Percentiles rank a stretch among this genome's conserved stretches.
Evolutionary conservation across 2,329 filamentous ascomycete genomes (phyloP).

Genomic region (Clarireedia homoeocarpa): DNA sequence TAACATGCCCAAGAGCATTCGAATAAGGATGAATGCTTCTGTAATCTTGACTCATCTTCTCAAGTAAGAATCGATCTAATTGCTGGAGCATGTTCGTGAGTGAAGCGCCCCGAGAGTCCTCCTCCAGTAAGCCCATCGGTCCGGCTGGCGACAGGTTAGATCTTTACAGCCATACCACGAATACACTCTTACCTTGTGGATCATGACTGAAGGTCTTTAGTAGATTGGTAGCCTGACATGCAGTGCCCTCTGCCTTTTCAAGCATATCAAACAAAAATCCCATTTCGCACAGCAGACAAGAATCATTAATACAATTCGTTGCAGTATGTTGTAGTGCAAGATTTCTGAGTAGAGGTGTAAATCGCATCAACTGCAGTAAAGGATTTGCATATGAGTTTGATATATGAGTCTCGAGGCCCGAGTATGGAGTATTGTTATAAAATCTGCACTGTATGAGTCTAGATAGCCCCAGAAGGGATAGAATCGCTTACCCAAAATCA

Average conservation of each 20-base stretch:
- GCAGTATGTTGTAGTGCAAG: slow-evolving; percentile 83
- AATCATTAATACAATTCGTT: slow-evolving; percentile 71
- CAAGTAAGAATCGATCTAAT: slow-evolving; percentile 76
- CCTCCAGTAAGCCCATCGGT: slow-evolving; percentile 75
- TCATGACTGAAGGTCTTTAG: slow-evolving; percentile 82
- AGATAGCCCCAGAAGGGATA: not conserved
- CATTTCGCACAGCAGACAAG: slow-evolving; percentile 85
- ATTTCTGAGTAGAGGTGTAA: slow-evolving; percentile 82
- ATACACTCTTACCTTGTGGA: slow-evolving; percentile 51
- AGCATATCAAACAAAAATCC: slow-evolving; percentile 98
- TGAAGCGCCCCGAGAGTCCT: slow-evolving; percentile 64
- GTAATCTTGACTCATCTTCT: slow-evolving; percentile 72
- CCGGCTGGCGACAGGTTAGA: slow-evolving; percentile 42
- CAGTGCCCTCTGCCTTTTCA: slow-evolving; percentile 86
- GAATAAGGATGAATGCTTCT: slow-evolving; percentile 56
- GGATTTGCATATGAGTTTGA: slow-evolving; percentile 94
- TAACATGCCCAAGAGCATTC: slow-evolving; percentile 61
- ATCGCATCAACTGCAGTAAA: slow-evolving; percentile 83
- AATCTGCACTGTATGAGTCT: slow-evolving; percentile 46
- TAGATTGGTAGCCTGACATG: slow-evolving; percentile 93
- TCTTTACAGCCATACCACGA: slow-evolving; percentile 8
- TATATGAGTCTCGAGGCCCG: slow-evolving; percentile 92
- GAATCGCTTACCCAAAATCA: slow-evolving; percentile 68
- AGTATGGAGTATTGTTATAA: slow-evolving; percentile 89
- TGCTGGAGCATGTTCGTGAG: slow-evolving; percentile 79